These are phyloP conservation scores for Penicillium freii DNA, from an alignment of 2,329 filamentous ascomycete genomes.

Conservation along the genomic window DNA sequence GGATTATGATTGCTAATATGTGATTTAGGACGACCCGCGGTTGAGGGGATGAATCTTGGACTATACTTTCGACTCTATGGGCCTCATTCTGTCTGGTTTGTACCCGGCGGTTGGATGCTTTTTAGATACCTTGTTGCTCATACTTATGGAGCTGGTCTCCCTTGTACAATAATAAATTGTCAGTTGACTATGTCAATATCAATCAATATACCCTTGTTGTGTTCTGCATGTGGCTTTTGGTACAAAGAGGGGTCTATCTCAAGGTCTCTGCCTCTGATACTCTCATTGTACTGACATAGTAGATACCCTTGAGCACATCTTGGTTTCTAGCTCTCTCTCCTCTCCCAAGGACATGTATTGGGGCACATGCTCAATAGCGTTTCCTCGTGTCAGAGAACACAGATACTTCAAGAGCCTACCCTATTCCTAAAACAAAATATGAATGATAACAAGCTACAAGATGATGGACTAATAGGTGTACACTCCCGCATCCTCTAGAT, in stretches of 20 bases:
- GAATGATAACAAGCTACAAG: not conserved
- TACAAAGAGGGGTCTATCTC: not conserved
- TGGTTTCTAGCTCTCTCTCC: not conserved
- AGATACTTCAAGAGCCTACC: not conserved
- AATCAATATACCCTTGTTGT: slow-evolving; percentile 11
- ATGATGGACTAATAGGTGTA: too few relatives aligned
- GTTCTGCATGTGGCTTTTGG: not conserved
- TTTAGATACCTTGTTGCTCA: not conserved
- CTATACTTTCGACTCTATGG: slow-evolving; percentile 4
- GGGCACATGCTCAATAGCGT: not conserved
- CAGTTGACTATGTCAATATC: slow-evolving; percentile 2
- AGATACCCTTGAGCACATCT: not conserved
- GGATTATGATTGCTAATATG: slow-evolving; percentile 15
- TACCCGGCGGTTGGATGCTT: not conserved
- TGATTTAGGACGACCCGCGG: slow-evolving; percentile 28
- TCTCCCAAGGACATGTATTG: slow-evolving; percentile 17
- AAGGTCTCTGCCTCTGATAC: not conserved
- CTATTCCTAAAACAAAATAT: not conserved
- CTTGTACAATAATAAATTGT: slow-evolving; percentile 9
- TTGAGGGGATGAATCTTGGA: slow-evolving; percentile 12
- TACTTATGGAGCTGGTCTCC: slow-evolving; percentile 9
- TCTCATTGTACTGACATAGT: not conserved
- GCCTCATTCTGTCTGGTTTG: not conserved
- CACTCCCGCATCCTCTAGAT: not conserved
- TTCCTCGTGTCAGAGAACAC: not conserved